Evolutionary conservation across 1,139 yeast genomes (phyloP), one percentile per base, ranked within the genome.

Genomic region (Suhomyces ambrosiae): DNA sequence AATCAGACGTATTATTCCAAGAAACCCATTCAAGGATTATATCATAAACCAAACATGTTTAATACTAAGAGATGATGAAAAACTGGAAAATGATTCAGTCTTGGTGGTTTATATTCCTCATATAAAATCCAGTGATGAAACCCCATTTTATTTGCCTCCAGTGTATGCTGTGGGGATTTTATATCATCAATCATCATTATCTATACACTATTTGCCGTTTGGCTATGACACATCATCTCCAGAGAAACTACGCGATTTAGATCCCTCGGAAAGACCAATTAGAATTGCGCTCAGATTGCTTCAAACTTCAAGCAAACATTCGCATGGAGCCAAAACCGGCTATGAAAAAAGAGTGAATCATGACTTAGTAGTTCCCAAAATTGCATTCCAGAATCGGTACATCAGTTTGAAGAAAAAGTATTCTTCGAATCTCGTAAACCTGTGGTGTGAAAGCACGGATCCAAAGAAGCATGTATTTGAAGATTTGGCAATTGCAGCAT

Each of bases 401-500:
- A 82, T 87, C 30, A 70, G 78, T 21, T 69, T 92, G 50, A 92
- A 92, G 63, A 86, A 84, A 56, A 86, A 82, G 56, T 86, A 90
- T 56, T 87, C 96, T 0, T 78, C 82, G 27, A 63, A 68, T 14
- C 63, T 90, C 37, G 90, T 89, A n/a, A 85, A 82, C 27, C 76
- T 74, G 49, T 92, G 98, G 98, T 80, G 74, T 14, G 98, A 92
- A 60, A 81, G 83, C 30, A 92, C 98, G 2, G 97, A 92, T 60
- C 97, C 97, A 1, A 78, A 82, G 50, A 92, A 92, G 58, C 98
- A 92, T 62, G 97, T 90, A 0, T 92, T 90, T 64, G 98, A 92
- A 65, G 98, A 92, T 57, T 75, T 92, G 39, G 95, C 96, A 2
- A 90, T 92, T 49, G 97, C 97, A 0, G 96, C 97, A 0, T 92